These are phyloP conservation scores for Leptographium lundbergii DNA, from an alignment of 2,329 filamentous ascomycete genomes.

Conservation along the genomic window DNA sequence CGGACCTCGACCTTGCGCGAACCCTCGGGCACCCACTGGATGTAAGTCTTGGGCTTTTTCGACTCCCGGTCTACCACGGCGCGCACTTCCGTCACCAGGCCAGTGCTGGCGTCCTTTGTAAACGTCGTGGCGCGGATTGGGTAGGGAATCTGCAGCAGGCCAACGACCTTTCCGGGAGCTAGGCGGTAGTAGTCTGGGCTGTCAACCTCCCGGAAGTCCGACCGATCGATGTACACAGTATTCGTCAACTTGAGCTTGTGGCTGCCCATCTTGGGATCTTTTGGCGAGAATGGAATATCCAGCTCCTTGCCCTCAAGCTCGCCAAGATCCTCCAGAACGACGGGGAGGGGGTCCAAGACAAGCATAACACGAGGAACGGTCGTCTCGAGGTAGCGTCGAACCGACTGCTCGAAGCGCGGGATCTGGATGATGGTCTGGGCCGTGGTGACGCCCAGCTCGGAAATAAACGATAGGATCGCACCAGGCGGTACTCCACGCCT, in stretches of 20 bases:
- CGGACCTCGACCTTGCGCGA: slow-evolving; percentile 61
- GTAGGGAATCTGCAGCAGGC: slow-evolving; percentile 57
- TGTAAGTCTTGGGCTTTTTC: slow-evolving; percentile 66
- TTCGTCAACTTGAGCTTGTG: slow-evolving; percentile 54
- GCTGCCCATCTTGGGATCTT: slow-evolving; percentile 55
- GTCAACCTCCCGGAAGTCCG: slow-evolving; percentile 63
- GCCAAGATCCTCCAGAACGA: slow-evolving; percentile 68
- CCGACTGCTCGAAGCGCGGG: slow-evolving; percentile 68
- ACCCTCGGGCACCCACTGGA: slow-evolving; percentile 77
- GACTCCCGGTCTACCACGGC: slow-evolving; percentile 59
- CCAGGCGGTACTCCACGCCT: slow-evolving; percentile 78
- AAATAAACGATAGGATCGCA: slow-evolving; percentile 79
- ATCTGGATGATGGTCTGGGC: slow-evolving; percentile 68
- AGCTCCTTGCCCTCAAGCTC: slow-evolving; percentile 51
- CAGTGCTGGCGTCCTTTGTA: slow-evolving; percentile 47
- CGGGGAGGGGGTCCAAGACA: slow-evolving; percentile 71
- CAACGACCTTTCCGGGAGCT: slow-evolving; percentile 57
- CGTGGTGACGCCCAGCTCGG: slow-evolving; percentile 84
- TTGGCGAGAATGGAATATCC: slow-evolving; percentile 68
- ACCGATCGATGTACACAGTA: slow-evolving; percentile 73
- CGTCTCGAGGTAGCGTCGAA: slow-evolving; percentile 76
- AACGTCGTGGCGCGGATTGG: slow-evolving; percentile 58
- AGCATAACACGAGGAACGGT: slow-evolving; percentile 85
- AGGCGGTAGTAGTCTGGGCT: slow-evolving; percentile 67
- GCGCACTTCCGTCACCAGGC: slow-evolving; percentile 41